These are phyloP conservation scores for Pseudogymnoascus sp. DNA, from an alignment of 2,329 filamentous ascomycete genomes.

Conservation along the genomic window DNA sequence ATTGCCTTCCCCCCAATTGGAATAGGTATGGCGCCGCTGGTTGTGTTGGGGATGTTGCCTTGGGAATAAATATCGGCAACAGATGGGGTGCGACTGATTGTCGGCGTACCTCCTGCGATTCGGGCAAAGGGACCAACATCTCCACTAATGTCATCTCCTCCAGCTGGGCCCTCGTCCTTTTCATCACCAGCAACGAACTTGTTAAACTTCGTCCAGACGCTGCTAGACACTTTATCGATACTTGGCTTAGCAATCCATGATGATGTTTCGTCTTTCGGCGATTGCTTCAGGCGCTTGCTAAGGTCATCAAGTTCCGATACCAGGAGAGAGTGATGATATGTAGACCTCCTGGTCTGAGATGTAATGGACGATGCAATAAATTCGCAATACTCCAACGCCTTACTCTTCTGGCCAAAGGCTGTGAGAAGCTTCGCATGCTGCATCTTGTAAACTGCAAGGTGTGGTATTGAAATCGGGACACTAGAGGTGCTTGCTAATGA, in stretches of 20 bases:
- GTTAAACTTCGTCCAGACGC: slow-evolving; percentile 86
- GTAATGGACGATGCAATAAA: slow-evolving; percentile 67
- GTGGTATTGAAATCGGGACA: slow-evolving; percentile 55
- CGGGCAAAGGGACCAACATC: slow-evolving; percentile 75
- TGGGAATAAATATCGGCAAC: slow-evolving; percentile 57
- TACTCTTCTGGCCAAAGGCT: slow-evolving; percentile 71
- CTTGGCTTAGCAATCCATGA: slow-evolving; percentile 93
- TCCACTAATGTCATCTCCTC: slow-evolving; percentile 42
- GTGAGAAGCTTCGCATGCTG: slow-evolving; percentile 78
- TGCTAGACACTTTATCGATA: slow-evolving; percentile 91
- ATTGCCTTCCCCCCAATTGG: slow-evolving; percentile 17
- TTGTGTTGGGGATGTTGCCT: slow-evolving; percentile 23
- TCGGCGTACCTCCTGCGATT: slow-evolving; percentile 67
- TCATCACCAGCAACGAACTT: slow-evolving; percentile 95
- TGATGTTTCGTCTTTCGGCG: slow-evolving; percentile 69
- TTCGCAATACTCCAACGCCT: slow-evolving; percentile 89
- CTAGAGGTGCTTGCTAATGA: slow-evolving; percentile 56
- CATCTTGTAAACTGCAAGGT: slow-evolving; percentile 85
- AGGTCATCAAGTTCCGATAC: slow-evolving; percentile 76
- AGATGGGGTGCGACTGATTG: slow-evolving; percentile 66
- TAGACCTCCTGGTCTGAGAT: slow-evolving; percentile 72
- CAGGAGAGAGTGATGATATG: slow-evolving; percentile 73
- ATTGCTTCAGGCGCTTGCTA: slow-evolving; percentile 71
- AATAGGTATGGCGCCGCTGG: slow-evolving; percentile 19
- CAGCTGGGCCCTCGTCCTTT: slow-evolving; percentile 53